Evolutionary conservation across 2,329 filamentous ascomycete species (phyloP), one percentile per base, ranked within the genome.

Genomic region (Amesomyces nigricolor): DNA sequence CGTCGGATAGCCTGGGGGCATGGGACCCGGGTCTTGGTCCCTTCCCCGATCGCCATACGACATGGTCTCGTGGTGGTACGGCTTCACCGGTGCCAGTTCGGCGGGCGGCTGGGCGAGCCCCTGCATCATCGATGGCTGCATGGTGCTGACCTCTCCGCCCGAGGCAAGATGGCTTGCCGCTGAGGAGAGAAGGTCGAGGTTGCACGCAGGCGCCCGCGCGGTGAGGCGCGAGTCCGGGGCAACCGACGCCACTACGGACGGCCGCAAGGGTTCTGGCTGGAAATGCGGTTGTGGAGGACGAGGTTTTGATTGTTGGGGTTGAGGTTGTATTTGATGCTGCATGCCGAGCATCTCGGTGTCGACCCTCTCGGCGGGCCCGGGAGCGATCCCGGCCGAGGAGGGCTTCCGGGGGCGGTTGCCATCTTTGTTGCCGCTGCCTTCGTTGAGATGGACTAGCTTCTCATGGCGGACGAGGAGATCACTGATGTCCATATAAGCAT

Each of bases 401-500:
- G 74, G 67, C 64, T 79, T 82, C 59, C 79, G 73, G 26, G 73
- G 73, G 51, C 78, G 73, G 63, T 64, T 71, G 60, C 71, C 75
- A 64, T 83, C 79, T 62, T 80, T 82, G 67, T 71, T 64, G 59
- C 58, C 46, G 54, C 50, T 77, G 61, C 75, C 77, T 68, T 83
- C 79, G 70, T 80, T 83, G 66, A 82, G 75, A 66, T 85, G 81
- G 63, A 83, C 80, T 62, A 84, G 78, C 70, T 83, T 84, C 71
- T 83, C 79, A 70, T 85, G 81, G 60, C 81, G 76, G 59, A 82
- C 79, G 62, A 85, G 75, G 58, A 85, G 76, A 68, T 84, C 81
- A 62, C 81, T 84, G 72, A 80, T 82, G 71, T 82, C 75, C 79
- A 82, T 82, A 73, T 79, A 78, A 81, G 78, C 71, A 72, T 72